Evolutionary conservation across 2,329 filamentous ascomycete species (phyloP).

Genomic region (Calonectria pteridis): DNA sequence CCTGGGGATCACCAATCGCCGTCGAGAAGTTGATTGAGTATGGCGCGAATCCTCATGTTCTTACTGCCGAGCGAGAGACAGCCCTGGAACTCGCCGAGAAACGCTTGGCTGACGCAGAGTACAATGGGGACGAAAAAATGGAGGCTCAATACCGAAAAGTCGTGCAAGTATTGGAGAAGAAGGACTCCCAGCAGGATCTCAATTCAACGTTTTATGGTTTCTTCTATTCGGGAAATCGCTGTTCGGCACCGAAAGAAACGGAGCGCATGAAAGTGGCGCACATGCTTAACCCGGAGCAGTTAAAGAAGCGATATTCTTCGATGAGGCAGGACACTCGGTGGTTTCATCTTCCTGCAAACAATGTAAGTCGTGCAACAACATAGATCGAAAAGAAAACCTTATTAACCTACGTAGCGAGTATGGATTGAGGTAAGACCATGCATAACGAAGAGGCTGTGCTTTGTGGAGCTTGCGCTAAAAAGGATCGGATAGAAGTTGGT

Average conservation of each 20-base stretch:
- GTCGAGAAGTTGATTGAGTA: background rate
- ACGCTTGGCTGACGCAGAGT: background rate
- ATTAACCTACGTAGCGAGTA: background rate
- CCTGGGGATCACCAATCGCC: background rate
- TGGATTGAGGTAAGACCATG: background rate
- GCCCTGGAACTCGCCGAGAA: background rate
- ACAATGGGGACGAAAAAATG: background rate
- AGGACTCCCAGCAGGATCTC: background rate
- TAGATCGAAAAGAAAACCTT: background rate
- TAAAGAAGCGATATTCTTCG: background rate
- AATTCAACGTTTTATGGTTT: background rate
- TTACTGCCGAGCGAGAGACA: background rate
- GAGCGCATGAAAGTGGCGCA: background rate
- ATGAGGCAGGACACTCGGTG: background rate
- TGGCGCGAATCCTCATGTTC: background rate
- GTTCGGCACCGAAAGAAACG: background rate
- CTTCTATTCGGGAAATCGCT: background rate
- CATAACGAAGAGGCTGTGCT: no score
- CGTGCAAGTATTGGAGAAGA: background rate
- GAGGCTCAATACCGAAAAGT: background rate
- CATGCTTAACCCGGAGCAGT: background rate
- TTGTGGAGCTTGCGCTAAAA: background rate
- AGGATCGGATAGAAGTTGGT: background rate
- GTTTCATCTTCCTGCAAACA: constrained; percentile 6
- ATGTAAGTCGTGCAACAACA: background rate